Conservation (phyloP, 345 rosid species). For the Brassica cretica region DNA sequence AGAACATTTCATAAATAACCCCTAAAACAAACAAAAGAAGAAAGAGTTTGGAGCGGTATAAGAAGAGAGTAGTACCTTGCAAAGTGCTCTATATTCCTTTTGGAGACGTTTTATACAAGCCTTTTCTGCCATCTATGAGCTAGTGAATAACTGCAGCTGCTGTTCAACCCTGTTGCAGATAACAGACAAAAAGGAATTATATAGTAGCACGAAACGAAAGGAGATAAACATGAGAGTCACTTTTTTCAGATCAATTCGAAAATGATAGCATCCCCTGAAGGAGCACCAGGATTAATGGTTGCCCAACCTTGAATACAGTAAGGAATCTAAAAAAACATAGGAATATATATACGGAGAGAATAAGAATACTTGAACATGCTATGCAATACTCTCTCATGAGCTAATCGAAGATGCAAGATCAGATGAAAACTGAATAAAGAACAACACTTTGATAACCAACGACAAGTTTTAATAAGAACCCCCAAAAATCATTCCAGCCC, state of each 20-base stretch:
- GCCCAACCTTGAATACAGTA: neutral
- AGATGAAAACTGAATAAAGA: slow-evolving; percentile 13
- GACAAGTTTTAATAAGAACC: neutral
- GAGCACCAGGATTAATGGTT: neutral
- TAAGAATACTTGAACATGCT: neutral
- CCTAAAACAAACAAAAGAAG: slow-evolving; percentile 4
- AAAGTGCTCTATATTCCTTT: slow-evolving; percentile 94
- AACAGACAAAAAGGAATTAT: neutral
- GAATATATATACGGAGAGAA: neutral
- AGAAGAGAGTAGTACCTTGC: slow-evolving; percentile 54
- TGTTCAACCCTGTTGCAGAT: neutral
- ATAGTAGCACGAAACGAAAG: neutral
- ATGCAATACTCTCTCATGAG: neutral
- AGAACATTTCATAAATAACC: slow-evolving; percentile 8
- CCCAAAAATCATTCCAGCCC: slow-evolving; percentile 1
- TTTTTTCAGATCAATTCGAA: neutral
- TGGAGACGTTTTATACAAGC: slow-evolving; percentile 92
- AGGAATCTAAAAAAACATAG: neutral
- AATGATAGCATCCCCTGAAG: neutral
- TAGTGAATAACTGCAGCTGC: slow-evolving; percentile 6
- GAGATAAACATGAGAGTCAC: neutral
- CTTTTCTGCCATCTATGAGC: slow-evolving; percentile 74
- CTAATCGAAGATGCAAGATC: slow-evolving; percentile 2
- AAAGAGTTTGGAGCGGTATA: neutral
- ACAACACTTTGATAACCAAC: neutral